Base-by-base conservation (phyloP, 306 rosid species). In the Gastrolobium bilobum region DNA sequence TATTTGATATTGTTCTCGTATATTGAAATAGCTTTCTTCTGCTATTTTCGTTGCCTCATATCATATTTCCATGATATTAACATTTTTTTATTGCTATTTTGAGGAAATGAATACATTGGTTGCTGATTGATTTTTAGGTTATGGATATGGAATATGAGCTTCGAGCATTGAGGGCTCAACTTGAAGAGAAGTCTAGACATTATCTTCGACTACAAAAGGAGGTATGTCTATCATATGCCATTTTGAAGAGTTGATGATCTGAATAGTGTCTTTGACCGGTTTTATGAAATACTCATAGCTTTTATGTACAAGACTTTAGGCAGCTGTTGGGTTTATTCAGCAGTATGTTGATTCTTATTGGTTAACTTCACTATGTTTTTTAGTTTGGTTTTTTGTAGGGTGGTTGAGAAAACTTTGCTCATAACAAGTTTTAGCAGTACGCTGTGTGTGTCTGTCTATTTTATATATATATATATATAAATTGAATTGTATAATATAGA, bases 141-240 rank as follows among this genome's bases (percentile, higher is more conserved):
- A 91, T 94, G 98, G 97, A 91, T 87, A 94, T 94, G 98, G 98
- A 91, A 76, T 90, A 90, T 37, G 97, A 94, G 86, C 98, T 94
- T 84, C 88, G 71, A 56, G 98, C 98, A 71, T 84, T 94, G 89
- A 90, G 98, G 82, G 83, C 78, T 64, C 97, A 94, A 76, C 94
- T 94, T 81, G 83, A 84, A 3, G 97, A 90, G 83, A 94, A 94
- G 83, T 89, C 96, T 42, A 88, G 85, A 87, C 90, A 85, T 77
- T 91, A 91, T 86, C 84, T 91, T 64, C 94, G 75, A 11, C 94
- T 94, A 77, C 96, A 89, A 46, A 94, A 84, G 87, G 96, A 91
- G 95, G 98, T 91, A 76, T 75, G 64, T 75, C 47, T 71, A 53
- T 5, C 39, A 68, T 73, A 29, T 14, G 61, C 65, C 30, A 63